Conservation (phyloP, 139 green algal species). For the Zygnema cylindricum region DNA sequence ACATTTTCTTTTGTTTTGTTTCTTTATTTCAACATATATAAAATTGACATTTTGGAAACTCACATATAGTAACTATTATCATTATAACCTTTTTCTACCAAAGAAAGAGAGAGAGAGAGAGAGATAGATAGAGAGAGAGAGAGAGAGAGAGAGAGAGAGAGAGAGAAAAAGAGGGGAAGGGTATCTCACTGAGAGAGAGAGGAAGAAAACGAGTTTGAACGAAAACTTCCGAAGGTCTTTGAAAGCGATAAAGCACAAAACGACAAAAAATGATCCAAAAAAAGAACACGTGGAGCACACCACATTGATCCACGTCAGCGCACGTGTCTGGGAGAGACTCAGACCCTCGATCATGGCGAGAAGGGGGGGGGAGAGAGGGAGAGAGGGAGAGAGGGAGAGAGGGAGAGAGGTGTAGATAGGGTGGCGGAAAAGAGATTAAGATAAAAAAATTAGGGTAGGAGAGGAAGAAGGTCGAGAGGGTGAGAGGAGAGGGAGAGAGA, state of each 20-base stretch:
- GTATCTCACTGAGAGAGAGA: conserved; percentile 53
- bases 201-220: conserved; percentile 56
- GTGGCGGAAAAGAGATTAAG: background rate
- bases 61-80: too few relatives aligned
- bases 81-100: too few relatives aligned
- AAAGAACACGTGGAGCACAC: conserved; percentile 38
- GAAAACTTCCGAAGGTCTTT: conserved; percentile 54
- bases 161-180: conserved; percentile 22
- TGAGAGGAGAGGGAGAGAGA: background rate
- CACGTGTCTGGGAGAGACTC: background rate
- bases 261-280: conserved; percentile 38
- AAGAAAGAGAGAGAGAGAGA: conserved; percentile 18
- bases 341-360: conserved; percentile 13
- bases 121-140: conserved; percentile 32
- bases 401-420: background rate
- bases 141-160: conserved; percentile 28
- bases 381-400: background rate
- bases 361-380: background rate
- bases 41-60: too few relatives aligned
- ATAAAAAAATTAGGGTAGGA: background rate
- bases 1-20: too few relatives aligned
- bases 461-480: background rate
- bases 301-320: conserved; percentile 32
- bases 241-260: conserved; percentile 60
- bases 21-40: too few relatives aligned